A percentile compares a stretch with the other conserved stretches of the same genome.
These are phyloP conservation scores for Quercus agrifolia DNA, from an alignment of 306 rosid genomes.

Conservation along the genomic window DNA sequence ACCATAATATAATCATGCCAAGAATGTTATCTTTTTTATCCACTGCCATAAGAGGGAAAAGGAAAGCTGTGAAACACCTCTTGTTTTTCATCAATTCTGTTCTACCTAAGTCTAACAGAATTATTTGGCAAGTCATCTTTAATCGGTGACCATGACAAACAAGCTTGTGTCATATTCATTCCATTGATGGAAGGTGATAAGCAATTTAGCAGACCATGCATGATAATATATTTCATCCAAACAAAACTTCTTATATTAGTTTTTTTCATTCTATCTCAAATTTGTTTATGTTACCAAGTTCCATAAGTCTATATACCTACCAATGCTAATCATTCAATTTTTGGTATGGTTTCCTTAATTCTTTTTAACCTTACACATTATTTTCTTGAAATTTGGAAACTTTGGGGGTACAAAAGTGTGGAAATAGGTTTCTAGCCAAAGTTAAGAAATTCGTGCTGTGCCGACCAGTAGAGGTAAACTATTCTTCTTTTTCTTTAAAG, in stretches of 20 bases:
- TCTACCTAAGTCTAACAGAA: neutral
- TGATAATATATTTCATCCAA: neutral
- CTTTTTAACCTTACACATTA: neutral
- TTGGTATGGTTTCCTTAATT: neutral
- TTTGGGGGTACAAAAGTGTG: slow-evolving; percentile 22
- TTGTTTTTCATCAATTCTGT: too few species aligned
- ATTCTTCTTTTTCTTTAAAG: neutral
- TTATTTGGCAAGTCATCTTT: neutral
- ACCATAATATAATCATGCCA: too few species aligned
- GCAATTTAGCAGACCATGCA: neutral
- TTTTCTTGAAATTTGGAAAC: too few species aligned
- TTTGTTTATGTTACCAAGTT: neutral
- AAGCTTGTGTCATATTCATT: too few species aligned
- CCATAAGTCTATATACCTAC: neutral
- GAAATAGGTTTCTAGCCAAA: slow-evolving; percentile 47
- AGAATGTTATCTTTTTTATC: neutral
- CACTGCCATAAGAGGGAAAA: neutral
- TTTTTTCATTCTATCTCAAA: neutral
- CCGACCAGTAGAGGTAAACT: slow-evolving; percentile 57
- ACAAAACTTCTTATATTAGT: neutral
- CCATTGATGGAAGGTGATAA: too few species aligned
- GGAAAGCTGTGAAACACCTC: neutral
- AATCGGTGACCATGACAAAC: neutral
- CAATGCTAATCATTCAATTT: neutral
- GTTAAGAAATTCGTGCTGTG: slow-evolving; percentile 58